Base-by-base conservation (phyloP, 2,329 filamentous ascomycete genomes). In the Cercospora citrullina region DNA sequence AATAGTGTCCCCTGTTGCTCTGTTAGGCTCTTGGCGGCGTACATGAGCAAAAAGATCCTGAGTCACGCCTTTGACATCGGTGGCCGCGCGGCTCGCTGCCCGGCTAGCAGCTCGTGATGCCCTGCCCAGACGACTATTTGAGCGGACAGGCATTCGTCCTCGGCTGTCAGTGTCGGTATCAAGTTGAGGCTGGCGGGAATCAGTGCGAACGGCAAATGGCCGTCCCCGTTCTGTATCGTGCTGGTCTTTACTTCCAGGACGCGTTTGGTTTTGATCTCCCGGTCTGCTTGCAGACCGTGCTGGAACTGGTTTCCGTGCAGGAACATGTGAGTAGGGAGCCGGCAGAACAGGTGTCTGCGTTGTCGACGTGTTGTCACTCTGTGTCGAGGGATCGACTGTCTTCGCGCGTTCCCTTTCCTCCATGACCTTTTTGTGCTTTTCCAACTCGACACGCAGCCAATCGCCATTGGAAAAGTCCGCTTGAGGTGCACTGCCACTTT, bases 371-470 rank as follows among this genome's bases (percentile, higher is more conserved):
- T 60, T 71, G 10, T 51, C 45, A 16, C 21, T 69, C 10, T 69
- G 65, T 7, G 42, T 39, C 48, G 39, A 31, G 53, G 60, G n/a
- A 42, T 72, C 71, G 30, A 51, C 63, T 65, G 65, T 67, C 48
- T 64, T 63, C 57, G 59, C 53, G 21, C 63, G 68, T 58, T 69
- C 67, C 57, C 66, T 68, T 61, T 72, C 71, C 63, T 73, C 71
- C 21, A 72, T 67, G 16, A 71, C 67, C 33, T 69, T 72, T 68
- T 71, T 74, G 64, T 78, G 76, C 72, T 79, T 83, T 62, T 81
- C 81, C 33, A 80, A 72, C 68, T 83, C 80, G 39, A 75, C 72
- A 16, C 78, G 79, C 80, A 83, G 82, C 81, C 81, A 82, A 45
- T 82, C 81, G 3, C 78, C 75, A 45, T 81, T 74, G 6, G 68